Evolutionary conservation across 169 alveolate species (phyloP).

Genomic region (Plasmodium gallinaceum): DNA sequence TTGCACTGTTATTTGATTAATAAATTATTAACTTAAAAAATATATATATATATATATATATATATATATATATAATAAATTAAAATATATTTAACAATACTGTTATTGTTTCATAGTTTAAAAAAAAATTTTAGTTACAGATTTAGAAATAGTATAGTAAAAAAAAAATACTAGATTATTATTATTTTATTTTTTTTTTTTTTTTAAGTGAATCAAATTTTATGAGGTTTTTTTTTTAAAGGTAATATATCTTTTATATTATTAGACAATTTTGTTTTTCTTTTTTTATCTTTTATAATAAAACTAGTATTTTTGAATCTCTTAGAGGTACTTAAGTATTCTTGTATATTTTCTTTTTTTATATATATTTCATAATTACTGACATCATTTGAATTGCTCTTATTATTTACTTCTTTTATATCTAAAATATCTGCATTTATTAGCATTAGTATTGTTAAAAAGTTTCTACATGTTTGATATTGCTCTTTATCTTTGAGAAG

Average conservation of each 20-base stretch:
- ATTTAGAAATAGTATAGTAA: not conserved
- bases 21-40: slow-evolving; percentile 20
- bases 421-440: slow-evolving; percentile 35
- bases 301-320: slow-evolving; percentile 7
- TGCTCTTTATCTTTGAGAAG: slow-evolving; percentile 27
- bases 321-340: slow-evolving; percentile 20
- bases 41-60: too few relatives aligned
- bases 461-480: slow-evolving; percentile 55
- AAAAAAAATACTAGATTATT: not conserved
- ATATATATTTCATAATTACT: slow-evolving; percentile 44
- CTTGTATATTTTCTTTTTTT: slow-evolving; percentile 34
- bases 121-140: not conserved
- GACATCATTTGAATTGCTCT: slow-evolving; percentile 27
- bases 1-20: slow-evolving; percentile 47
- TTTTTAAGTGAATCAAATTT: not conserved
- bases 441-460: slow-evolving; percentile 53
- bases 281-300: slow-evolving; percentile 44
- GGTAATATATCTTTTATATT: not conserved
- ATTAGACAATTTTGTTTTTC: slow-evolving; percentile 3
- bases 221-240: slow-evolving; percentile 6
- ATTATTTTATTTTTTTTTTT: slow-evolving; percentile 7
- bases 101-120: not conserved
- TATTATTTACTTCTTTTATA: slow-evolving; percentile 13
- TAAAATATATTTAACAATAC: not conserved
- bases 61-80: not conserved